phyloP scores from a whole-genome alignment of 768 basidiomycete genomes.

The Mycena polygramma region DNA sequence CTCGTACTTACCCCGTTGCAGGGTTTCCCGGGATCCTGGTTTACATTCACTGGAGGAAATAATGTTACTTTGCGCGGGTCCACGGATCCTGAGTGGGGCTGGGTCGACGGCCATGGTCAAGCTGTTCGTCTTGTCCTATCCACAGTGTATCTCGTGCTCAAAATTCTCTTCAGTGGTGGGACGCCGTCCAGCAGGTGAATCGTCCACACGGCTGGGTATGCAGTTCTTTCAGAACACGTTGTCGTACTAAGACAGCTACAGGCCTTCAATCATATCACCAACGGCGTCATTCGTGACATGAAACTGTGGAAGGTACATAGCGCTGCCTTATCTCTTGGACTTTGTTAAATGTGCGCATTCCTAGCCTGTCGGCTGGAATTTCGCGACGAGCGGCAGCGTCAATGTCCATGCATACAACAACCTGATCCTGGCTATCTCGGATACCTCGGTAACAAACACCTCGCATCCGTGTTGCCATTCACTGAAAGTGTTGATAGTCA shows the following conservation, averaged over 20 bases:
- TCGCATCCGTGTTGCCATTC: not conserved
- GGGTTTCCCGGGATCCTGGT: constrained; percentile 64
- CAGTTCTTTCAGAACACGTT: too few species aligned
- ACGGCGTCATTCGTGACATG: constrained; percentile 68
- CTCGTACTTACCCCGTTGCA: constrained; percentile 34
- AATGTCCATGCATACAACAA: constrained; percentile 70
- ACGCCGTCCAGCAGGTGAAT: constrained; percentile 63
- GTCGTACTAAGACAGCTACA: too few species aligned
- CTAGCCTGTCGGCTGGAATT: constrained; percentile 72
- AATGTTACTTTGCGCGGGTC: constrained; percentile 73
- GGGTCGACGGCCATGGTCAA: constrained; percentile 74
- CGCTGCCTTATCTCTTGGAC: too few species aligned
- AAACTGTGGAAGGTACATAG: constrained; percentile 62
- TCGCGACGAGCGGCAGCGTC: constrained; percentile 61
- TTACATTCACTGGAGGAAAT: constrained; percentile 65
- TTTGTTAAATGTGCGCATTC: not conserved
- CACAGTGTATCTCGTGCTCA: not conserved
- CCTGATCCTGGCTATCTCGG: constrained; percentile 65
- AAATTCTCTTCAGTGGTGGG: constrained; percentile 65
- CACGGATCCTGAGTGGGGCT: constrained; percentile 70
- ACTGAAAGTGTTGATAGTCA: constrained; percentile 47
- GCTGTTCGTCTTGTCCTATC: constrained; percentile 46
- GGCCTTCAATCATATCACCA: constrained; percentile 64
- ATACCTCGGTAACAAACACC: constrained; percentile 48
- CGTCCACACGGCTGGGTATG: constrained; percentile 63